Percentiles rank a stretch among this genome's conserved stretches.
Evolutionary conservation across 73 alveolate species (phyloP).

Genomic region (Tetrahymena malaccensis): DNA sequence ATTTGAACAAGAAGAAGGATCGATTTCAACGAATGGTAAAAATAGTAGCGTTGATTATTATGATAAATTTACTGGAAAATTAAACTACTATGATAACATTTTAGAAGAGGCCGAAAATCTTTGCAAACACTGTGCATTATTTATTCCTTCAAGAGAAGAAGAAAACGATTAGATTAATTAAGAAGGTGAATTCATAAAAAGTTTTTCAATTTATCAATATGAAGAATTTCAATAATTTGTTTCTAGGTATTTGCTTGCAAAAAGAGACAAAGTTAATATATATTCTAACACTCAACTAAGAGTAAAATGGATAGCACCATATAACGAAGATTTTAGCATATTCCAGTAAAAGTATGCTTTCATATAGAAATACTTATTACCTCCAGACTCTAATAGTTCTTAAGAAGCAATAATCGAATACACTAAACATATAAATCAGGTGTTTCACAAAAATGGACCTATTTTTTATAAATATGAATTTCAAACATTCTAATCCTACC

Average conservation of each 20-base stretch:
- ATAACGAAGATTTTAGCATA: background rate
- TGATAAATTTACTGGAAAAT: background rate
- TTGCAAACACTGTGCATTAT: background rate
- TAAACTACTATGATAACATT: background rate
- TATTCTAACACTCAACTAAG: background rate
- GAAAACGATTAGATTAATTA: background rate
- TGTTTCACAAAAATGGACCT: background rate
- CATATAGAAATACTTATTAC: background rate
- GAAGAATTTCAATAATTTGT: background rate
- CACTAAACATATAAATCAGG: background rate
- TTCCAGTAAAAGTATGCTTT: background rate
- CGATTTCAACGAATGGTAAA: background rate
- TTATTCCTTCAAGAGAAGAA: background rate
- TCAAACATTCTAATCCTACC: background rate
- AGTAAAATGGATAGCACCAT: background rate
- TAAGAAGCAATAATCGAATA: background rate
- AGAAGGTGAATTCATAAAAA: background rate
- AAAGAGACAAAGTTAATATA: background rate
- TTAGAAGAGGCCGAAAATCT: background rate
- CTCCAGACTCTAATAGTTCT: background rate
- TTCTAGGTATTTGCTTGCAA: background rate
- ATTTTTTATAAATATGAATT: background rate
- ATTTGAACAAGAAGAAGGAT: background rate
- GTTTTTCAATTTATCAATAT: background rate
- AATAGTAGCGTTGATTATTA: background rate